A percentile compares a stretch with the other conserved stretches of the same genome.
phyloP scores from a whole-genome alignment of 2,329 filamentous ascomycete species.

The Aspergillus japonicus region DNA sequence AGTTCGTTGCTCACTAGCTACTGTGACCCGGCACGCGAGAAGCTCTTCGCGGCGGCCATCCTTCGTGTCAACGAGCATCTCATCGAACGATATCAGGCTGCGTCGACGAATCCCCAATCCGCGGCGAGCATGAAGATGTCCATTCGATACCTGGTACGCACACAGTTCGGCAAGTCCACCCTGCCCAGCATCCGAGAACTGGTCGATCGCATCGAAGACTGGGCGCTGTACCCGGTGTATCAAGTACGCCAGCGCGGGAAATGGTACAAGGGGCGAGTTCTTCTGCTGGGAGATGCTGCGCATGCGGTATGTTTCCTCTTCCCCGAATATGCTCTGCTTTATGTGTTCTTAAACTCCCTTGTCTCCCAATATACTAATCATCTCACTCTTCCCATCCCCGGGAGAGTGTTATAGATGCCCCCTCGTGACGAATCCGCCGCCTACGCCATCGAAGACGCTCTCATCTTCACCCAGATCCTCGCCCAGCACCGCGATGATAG shows the following conservation, averaged over 20 bases:
- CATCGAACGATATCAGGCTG: slow-evolving; percentile 23
- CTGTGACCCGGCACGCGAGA: slow-evolving; percentile 29
- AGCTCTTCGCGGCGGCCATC: slow-evolving; percentile 39
- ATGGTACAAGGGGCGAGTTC: slow-evolving; percentile 36
- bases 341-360: no score
- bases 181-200: slow-evolving; percentile 35
- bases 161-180: slow-evolving; percentile 31
- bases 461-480: slow-evolving; percentile 39
- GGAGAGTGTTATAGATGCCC: slow-evolving; percentile 36
- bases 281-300: slow-evolving; percentile 46
- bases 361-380: neutral
- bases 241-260: slow-evolving; percentile 34
- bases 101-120: slow-evolving; percentile 25
- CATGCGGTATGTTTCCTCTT: slow-evolving; percentile 37
- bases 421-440: slow-evolving; percentile 44
- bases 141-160: slow-evolving; percentile 32
- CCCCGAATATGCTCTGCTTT: no score
- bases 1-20: slow-evolving; percentile 40
- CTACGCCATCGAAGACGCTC: slow-evolving; percentile 42
- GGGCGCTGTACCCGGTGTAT: slow-evolving; percentile 43
- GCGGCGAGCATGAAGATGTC: slow-evolving; percentile 31
- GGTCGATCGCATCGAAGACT: slow-evolving; percentile 31
- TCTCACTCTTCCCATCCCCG: no score
- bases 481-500: slow-evolving; percentile 23
- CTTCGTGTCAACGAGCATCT: slow-evolving; percentile 33